phyloP scores from a whole-genome alignment of 495 filamentous ascomycete genomes.

The Xylaria scruposa region DNA sequence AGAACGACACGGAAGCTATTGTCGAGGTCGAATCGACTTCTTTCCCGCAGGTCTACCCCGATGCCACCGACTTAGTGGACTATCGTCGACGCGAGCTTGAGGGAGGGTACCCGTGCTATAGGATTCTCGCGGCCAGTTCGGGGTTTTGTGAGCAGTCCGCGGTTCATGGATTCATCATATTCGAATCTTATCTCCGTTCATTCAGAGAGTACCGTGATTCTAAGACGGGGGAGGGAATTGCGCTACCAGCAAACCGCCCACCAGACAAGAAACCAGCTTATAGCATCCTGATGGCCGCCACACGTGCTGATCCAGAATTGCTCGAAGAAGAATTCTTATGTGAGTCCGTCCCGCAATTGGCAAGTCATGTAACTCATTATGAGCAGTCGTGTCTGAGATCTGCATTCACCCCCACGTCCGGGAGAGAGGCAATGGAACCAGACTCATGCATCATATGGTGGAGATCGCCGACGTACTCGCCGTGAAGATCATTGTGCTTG shows the following conservation, averaged over 20 bases:
- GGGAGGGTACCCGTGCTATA: slow-evolving; percentile 20
- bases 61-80: neutral
- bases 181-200: slow-evolving; percentile 24
- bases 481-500: slow-evolving; percentile 19
- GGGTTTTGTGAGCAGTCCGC: neutral
- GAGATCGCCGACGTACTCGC: slow-evolving; percentile 22
- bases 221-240: slow-evolving; percentile 18
- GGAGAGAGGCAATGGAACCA: slow-evolving; percentile 25
- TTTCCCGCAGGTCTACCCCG: slow-evolving; percentile 22
- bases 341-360: slow-evolving; percentile 4
- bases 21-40: slow-evolving; percentile 22
- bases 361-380: slow-evolving; percentile 1
- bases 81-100: slow-evolving; percentile 21
- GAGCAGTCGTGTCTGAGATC: slow-evolving; percentile 24
- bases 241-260: slow-evolving; percentile 23
- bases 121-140: neutral
- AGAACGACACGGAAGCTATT: slow-evolving; percentile 24
- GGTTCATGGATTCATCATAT: slow-evolving; percentile 20
- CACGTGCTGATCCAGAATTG: slow-evolving; percentile 21
- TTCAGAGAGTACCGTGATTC: slow-evolving; percentile 20
- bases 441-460: slow-evolving; percentile 25
- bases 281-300: slow-evolving; percentile 23
- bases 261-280: slow-evolving; percentile 26
- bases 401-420: slow-evolving; percentile 26
- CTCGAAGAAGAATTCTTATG: slow-evolving; percentile 28